Conservation (phyloP, 257 asterid species). For the Solanum infundibuliforme region DNA sequence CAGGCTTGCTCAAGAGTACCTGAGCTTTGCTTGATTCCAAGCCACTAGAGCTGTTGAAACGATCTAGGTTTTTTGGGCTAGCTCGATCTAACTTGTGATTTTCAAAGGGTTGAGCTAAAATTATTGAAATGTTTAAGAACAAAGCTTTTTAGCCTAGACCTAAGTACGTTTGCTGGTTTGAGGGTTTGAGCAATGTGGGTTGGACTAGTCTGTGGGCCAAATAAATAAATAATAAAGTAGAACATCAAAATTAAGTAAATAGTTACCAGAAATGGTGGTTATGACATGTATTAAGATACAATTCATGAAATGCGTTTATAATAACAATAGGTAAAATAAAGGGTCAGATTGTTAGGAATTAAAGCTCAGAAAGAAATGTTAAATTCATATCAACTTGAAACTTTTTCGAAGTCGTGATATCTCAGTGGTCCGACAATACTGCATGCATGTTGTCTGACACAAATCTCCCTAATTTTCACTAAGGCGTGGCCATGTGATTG, state of each 20-base stretch:
- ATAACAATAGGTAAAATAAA: neutral
- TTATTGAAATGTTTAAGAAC: neutral
- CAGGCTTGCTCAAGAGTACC: neutral
- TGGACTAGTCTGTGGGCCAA: neutral
- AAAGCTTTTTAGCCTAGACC: neutral
- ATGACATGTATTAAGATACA: neutral
- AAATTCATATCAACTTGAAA: neutral
- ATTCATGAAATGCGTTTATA: neutral
- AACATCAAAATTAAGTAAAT: neutral
- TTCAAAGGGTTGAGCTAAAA: neutral
- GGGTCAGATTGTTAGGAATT: neutral
- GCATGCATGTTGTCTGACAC: neutral
- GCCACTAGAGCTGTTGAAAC: neutral
- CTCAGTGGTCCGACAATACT: neutral
- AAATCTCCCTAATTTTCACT: neutral
- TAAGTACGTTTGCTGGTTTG: neutral
- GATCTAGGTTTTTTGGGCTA: neutral
- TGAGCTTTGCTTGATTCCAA: neutral
- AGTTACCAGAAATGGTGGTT: neutral
- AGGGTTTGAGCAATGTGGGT: neutral
- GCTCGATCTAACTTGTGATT: neutral
- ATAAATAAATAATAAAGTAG: neutral
- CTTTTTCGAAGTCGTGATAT: neutral
- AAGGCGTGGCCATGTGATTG: neutral
- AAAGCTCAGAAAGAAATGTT: neutral